Evolutionary conservation across 208 protist species (phyloP).

Genomic region (Trichomonas gallinae): DNA sequence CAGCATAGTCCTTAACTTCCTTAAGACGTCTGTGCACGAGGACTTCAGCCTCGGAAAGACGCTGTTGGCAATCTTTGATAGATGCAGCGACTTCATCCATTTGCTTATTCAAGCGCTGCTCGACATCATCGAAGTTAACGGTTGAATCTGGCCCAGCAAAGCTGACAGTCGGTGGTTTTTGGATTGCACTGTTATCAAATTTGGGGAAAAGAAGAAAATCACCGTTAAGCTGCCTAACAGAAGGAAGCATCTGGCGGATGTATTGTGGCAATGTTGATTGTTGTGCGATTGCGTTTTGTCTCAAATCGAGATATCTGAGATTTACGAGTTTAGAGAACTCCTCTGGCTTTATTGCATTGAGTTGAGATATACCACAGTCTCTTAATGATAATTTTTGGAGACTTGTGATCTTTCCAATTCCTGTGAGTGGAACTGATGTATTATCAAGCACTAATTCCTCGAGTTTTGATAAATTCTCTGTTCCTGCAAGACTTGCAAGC

Average conservation of each 20-base stretch:
- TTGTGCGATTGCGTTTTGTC: background rate
- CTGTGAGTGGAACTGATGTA: background rate
- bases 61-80: background rate
- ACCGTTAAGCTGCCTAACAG: background rate
- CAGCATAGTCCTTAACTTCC: conserved; percentile 11
- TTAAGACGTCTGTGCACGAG: background rate
- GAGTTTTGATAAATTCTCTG: background rate
- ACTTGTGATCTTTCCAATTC: conserved; percentile 14
- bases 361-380: background rate
- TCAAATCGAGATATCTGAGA: background rate
- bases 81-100: conserved; percentile 20
- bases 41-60: background rate
- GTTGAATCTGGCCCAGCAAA: background rate
- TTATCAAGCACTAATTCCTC: background rate
- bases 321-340: background rate
- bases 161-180: conserved; percentile 7
- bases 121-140: conserved; percentile 16
- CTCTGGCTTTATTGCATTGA: background rate
- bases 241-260: background rate
- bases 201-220: background rate
- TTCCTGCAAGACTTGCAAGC: conserved; percentile 1
- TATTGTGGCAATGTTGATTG: background rate
- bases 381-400: background rate
- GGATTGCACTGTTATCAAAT: conserved; percentile 9
- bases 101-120: conserved; percentile 10